Conservation (phyloP, 192 early-diverging fungal species). For the Podila verticillata region DNA sequence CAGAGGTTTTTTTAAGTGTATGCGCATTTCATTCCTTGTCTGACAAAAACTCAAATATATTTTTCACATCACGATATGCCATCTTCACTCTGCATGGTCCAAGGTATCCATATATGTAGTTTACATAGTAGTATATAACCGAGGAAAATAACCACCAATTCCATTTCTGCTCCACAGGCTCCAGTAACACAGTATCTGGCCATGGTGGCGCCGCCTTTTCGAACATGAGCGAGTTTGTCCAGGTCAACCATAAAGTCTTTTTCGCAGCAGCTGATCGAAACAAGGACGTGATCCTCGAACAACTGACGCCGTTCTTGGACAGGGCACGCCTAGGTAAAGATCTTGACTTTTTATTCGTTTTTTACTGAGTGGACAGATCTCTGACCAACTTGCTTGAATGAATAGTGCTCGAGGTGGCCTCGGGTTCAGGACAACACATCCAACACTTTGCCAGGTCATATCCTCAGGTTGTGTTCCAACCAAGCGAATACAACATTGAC, state of each 20-base stretch:
- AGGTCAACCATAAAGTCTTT: slow-evolving; percentile 43
- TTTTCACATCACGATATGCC: slow-evolving; percentile 8
- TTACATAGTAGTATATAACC: neutral
- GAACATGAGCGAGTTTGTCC: slow-evolving; percentile 48
- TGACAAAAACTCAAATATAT: neutral
- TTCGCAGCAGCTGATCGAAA: slow-evolving; percentile 44
- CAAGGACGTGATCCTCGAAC: slow-evolving; percentile 36
- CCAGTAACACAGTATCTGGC: neutral
- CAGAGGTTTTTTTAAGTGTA: neutral
- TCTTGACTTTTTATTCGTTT: neutral
- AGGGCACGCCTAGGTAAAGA: slow-evolving; percentile 20
- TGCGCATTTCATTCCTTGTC: neutral
- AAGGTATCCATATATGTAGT: neutral
- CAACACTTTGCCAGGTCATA: slow-evolving; percentile 28
- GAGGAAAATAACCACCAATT: neutral
- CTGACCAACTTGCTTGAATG: neutral
- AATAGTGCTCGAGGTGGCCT: slow-evolving; percentile 40
- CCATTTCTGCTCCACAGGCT: neutral
- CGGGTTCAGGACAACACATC: slow-evolving; percentile 43
- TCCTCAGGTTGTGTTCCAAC: slow-evolving; percentile 33
- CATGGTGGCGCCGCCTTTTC: neutral
- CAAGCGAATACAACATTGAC: slow-evolving; percentile 24
- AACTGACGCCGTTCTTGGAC: slow-evolving; percentile 17
- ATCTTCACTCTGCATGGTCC: slow-evolving; percentile 19
- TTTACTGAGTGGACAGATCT: too few species aligned